phyloP scores from a whole-genome alignment of 371 early-diverging fungal genomes.

The Neoconidiobolus thromboides region DNA sequence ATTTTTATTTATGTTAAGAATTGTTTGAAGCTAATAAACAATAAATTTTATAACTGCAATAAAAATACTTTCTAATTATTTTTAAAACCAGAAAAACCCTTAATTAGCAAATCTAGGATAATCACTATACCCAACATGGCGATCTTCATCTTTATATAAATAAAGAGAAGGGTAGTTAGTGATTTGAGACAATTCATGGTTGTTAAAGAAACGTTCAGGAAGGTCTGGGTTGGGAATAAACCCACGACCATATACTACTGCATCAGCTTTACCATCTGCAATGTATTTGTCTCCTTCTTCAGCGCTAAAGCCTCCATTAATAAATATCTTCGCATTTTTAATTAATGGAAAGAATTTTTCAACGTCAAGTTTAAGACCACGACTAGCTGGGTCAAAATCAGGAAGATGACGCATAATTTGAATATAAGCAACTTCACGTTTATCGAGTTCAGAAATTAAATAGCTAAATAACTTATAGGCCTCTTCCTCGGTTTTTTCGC shows the following conservation, averaged over 20 bases:
- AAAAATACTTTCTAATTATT: too few relatives aligned
- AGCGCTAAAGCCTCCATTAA: slow-evolving; percentile 44
- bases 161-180: neutral
- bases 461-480: slow-evolving; percentile 43
- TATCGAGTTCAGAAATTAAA: neutral
- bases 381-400: neutral
- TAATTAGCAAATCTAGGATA: neutral
- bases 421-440: slow-evolving; percentile 1
- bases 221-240: slow-evolving; percentile 13
- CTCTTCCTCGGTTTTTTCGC: slow-evolving; percentile 27
- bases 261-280: slow-evolving; percentile 8
- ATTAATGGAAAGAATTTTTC: neutral
- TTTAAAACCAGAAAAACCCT: too few relatives aligned
- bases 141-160: neutral
- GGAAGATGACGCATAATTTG: neutral
- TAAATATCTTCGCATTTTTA: neutral
- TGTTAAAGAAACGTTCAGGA: neutral
- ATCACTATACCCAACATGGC: neutral
- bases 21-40: too few relatives aligned
- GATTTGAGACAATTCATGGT: neutral
- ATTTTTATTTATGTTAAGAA: too few relatives aligned
- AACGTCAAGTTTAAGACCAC: neutral
- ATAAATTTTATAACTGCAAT: too few relatives aligned
- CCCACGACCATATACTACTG: slow-evolving; percentile 9
- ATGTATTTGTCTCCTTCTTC: slow-evolving; percentile 16